These are phyloP conservation scores for Leccinum subrobustum DNA, from an alignment of 1,284 basidiomycete genomes.

Conservation along the genomic window DNA sequence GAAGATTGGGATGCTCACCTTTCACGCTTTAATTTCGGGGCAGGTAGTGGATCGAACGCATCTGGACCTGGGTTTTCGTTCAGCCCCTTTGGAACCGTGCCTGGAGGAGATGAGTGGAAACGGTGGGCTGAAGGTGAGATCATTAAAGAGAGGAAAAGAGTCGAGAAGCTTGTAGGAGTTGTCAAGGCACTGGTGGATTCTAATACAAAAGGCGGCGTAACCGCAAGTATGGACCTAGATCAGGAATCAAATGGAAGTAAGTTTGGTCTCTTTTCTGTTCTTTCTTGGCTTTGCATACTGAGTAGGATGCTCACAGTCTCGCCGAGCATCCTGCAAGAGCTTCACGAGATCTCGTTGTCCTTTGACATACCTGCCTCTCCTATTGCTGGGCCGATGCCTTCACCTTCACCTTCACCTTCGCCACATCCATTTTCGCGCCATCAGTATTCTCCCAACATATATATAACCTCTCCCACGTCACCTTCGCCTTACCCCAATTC, in stretches of 20 bases:
- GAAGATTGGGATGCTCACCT: conserved; percentile 26
- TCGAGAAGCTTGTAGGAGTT: conserved; percentile 47
- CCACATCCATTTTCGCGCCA: conserved; percentile 16
- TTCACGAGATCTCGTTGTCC: conserved; percentile 34
- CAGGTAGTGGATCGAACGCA: conserved; percentile 12
- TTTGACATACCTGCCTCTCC: conserved; percentile 23
- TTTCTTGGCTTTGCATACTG: conserved; percentile 1
- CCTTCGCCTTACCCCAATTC: conserved; percentile 34
- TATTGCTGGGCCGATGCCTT: conserved; percentile 15
- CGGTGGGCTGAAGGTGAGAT: conserved; percentile 32
- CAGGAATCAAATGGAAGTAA: conserved; percentile 16
- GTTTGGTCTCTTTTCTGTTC: conserved; percentile 3
- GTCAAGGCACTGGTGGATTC: conserved; percentile 55
- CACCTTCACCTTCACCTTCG: conserved; percentile 30
- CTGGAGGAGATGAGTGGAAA: conserved; percentile 28
- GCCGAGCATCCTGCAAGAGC: conserved; percentile 55
- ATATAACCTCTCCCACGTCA: conserved; percentile 61
- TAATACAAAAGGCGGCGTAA: conserved; percentile 40
- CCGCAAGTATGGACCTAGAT: conserved; percentile 9
- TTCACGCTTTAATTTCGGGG: conserved; percentile 16
- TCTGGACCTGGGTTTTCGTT: conserved; percentile 16
- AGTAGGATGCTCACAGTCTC: conserved; percentile 44
- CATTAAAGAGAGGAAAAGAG: conserved; percentile 47
- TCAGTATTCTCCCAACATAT: conserved; percentile 59
- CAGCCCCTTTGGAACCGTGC: conserved; percentile 7